Evolutionary conservation across 805 yeast genomes (phyloP), one percentile per base, ranked within the genome.

Genomic region (Saturnispora hagleri): DNA sequence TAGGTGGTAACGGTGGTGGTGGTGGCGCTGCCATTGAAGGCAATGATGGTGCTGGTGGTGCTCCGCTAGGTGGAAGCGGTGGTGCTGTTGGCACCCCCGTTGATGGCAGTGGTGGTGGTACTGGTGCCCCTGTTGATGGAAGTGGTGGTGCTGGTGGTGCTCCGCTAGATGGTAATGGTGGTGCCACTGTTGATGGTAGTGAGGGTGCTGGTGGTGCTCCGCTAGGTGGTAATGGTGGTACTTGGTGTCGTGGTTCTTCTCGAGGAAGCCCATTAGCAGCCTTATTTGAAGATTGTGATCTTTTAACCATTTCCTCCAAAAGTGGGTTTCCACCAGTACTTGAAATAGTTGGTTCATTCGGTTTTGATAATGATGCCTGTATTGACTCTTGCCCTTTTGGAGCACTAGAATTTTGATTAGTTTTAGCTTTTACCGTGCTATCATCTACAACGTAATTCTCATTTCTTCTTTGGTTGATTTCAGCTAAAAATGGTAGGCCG

Each of bases 401-500:
- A 22, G 69, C 56, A 31, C 68, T 66, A 6, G 62, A 55, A 12
- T 64, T 55, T 1, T 66, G 57, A 3, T 52, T 7, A n/a, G 48
- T 31, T 22, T 54, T 56, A 10, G 40, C 36, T 58, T 62, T 48
- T 53, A 59, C 63, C 8, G 53, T 46, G 12, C 51, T 56, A 24
- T 59, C 65, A 50, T 73, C 80, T n/a, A 80, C 70, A 13, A 77
- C 82, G 60, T 69, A 61, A 1, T 73, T 53, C 22, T 80, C 81
- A 55, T 75, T 72, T 62, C 84, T 69, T 60, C 75, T 77, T 40
- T 75, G 72, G 54, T 79, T 78, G 47, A 81, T 80, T 53, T 80
- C 78, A 0, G 80, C 80, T 47, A 80, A 69, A 58, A 81, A 80
- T 6, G 86, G 85, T 24, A 80, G 61, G 0, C 72, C 75, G 1